Evolutionary conservation across 1,284 basidiomycete genomes (phyloP).

Genomic region (Golubevia pallescens): DNA sequence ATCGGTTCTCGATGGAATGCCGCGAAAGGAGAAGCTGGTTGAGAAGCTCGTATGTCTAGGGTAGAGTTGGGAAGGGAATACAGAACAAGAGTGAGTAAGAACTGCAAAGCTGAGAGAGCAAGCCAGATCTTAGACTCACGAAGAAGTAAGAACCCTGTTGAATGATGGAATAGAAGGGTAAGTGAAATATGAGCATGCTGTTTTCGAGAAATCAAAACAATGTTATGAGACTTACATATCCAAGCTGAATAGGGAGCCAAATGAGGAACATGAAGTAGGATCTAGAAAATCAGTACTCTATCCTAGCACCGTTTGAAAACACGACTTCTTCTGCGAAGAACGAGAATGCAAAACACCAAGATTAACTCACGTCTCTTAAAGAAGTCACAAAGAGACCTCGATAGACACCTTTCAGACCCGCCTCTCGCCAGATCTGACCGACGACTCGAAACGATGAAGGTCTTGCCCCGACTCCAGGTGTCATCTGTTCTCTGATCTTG

Average conservation of each 20-base stretch:
- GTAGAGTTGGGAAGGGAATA: neutral
- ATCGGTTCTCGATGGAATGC: neutral
- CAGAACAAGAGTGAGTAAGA: neutral
- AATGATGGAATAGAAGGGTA: too few relatives aligned
- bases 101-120: neutral
- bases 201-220: too few relatives aligned
- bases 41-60: constrained; percentile 33
- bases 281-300: neutral
- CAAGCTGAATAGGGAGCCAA: too few relatives aligned
- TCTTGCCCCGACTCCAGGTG: constrained; percentile 2
- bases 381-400: constrained; percentile 41
- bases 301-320: too few relatives aligned
- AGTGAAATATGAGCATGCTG: too few relatives aligned
- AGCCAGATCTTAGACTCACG: neutral
- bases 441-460: constrained; percentile 8
- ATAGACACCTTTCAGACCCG: constrained; percentile 32
- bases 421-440: constrained; percentile 16
- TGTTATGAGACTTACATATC: too few relatives aligned
- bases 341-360: neutral
- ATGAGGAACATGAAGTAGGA: too few relatives aligned
- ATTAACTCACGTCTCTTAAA: constrained; percentile 24
- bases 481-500: constrained; percentile 55
- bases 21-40: constrained; percentile 19
- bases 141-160: constrained; percentile 52
- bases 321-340: constrained; percentile 1